Evolutionary conservation across 352 stramenopile species (phyloP), one percentile per base, ranked within the genome.

Genomic region (Pythium rhizo-oryzae): DNA sequence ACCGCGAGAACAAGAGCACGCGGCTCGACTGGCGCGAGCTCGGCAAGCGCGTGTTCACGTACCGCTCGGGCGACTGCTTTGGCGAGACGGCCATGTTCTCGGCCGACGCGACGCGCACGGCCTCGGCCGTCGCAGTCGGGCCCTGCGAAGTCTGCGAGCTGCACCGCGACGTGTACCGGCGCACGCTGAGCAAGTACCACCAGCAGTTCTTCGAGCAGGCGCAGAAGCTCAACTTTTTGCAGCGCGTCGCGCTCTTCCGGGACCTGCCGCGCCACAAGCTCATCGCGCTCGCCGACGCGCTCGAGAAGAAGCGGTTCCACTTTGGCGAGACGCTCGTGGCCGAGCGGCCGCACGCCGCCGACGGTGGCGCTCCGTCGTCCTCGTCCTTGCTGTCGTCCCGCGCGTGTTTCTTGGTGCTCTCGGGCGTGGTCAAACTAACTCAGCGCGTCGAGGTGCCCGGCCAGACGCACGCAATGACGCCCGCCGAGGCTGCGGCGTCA

Each of bases 31-130:
- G 21, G 28, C 39, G 50, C 19, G 21, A 71, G 16, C 72, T 84
- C 43, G 79, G 79, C 23, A 76, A 74, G 33, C 67, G 77, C 8
- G 78, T 87, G 8, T 87, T 83, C 63, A 80, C 75, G 47, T 87
- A 87, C 37, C 77, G 75, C 49, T 68, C 71, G 15, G 79, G 79
- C 23, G 79, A 87, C 37, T 68, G 72, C 61, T 81, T 87, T 71
- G 79, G 79, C 4, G 79, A 87, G 59, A 84, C 79, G 0, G 79
- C 79, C 5, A 81, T 90, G 74, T 86, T 90, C 52, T 81, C 75
- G 11, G 74, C 61, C 41, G 81, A 85, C 5, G 75, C 72, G n/a
- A 71, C 67, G 18, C 77, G 81, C 39, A 90, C 81, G 44, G 81
- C 81, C 12, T 85, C 81, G 11, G 81, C 81, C 0, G 73, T 87